phyloP scores from a whole-genome alignment of 441 rosid genomes.

The Macaranga tanarius region DNA sequence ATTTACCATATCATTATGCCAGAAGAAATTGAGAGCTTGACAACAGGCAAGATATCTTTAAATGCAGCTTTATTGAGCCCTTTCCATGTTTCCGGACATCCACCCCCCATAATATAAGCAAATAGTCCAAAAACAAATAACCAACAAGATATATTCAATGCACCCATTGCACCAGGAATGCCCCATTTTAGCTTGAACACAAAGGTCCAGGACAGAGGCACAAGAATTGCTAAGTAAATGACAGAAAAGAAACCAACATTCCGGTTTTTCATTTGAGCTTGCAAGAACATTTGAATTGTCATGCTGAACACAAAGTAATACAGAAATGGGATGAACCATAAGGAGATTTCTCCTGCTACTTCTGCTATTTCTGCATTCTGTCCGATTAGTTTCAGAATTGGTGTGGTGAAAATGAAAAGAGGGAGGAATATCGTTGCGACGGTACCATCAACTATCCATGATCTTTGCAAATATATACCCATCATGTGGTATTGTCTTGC shows the following conservation, averaged over 20 bases:
- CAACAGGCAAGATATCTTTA: slow-evolving; percentile 43
- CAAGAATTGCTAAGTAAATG: slow-evolving; percentile 38
- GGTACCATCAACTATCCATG: slow-evolving; percentile 49
- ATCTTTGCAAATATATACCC: slow-evolving; percentile 79
- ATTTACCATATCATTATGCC: slow-evolving; percentile 69
- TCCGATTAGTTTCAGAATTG: slow-evolving; percentile 48
- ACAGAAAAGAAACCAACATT: slow-evolving; percentile 47
- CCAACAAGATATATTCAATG: slow-evolving; percentile 49
- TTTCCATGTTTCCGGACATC: slow-evolving; percentile 71
- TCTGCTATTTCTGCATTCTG: slow-evolving; percentile 47
- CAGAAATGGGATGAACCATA: slow-evolving; percentile 59
- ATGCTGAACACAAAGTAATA: slow-evolving; percentile 35
- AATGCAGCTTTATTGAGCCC: slow-evolving; percentile 60
- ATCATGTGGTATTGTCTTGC: slow-evolving; percentile 72
- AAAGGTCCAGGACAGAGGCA: slow-evolving; percentile 54
- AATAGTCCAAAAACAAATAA: slow-evolving; percentile 41
- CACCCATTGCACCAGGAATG: slow-evolving; percentile 58
- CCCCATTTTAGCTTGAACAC: slow-evolving; percentile 47
- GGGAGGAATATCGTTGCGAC: slow-evolving; percentile 53
- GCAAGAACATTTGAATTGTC: slow-evolving; percentile 63
- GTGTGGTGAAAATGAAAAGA: slow-evolving; percentile 42
- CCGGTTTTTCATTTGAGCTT: slow-evolving; percentile 57
- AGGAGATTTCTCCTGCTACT: slow-evolving; percentile 43
- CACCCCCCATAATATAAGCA: slow-evolving; percentile 57
- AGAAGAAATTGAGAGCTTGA: slow-evolving; percentile 70